These are phyloP conservation scores for Dittrichia graveolens DNA, from an alignment of 129 eudicot genomes.

Conservation along the genomic window DNA sequence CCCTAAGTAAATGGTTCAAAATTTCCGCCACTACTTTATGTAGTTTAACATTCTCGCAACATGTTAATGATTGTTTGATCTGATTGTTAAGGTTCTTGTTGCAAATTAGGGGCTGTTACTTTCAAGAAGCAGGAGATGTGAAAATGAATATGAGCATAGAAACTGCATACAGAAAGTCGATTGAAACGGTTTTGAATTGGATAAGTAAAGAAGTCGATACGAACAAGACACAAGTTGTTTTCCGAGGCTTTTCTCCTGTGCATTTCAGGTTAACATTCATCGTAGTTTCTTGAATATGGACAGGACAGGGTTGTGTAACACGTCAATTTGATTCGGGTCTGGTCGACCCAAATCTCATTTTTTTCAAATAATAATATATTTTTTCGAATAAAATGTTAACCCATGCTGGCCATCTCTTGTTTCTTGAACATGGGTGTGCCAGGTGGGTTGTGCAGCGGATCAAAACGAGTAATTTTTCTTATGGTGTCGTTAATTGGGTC, in stretches of 20 bases:
- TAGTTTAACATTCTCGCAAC: not conserved
- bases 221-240: constrained; percentile 67
- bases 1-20: not conserved
- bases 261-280: constrained; percentile 69
- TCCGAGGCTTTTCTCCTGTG: constrained; percentile 88
- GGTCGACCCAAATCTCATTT: not conserved
- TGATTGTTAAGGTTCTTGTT: constrained; percentile 17
- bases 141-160: constrained; percentile 83
- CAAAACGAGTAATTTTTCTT: too few species aligned
- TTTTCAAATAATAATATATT: too few species aligned
- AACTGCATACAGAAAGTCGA: constrained; percentile 62
- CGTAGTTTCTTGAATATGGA: constrained; percentile 3
- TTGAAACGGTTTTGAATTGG: constrained; percentile 68
- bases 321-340: not conserved
- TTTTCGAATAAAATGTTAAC: too few species aligned
- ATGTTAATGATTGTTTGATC: constrained; percentile 11
- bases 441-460: too few species aligned
- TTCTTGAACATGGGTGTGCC: too few species aligned
- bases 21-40: not conserved
- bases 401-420: too few species aligned
- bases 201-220: constrained; percentile 58
- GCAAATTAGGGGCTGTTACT: constrained; percentile 74
- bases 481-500: not conserved
- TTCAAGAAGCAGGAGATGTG: constrained; percentile 70
- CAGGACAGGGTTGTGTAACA: not conserved